phyloP scores from a whole-genome alignment of 129 eudicot species.

The Ambrosia trifida region DNA sequence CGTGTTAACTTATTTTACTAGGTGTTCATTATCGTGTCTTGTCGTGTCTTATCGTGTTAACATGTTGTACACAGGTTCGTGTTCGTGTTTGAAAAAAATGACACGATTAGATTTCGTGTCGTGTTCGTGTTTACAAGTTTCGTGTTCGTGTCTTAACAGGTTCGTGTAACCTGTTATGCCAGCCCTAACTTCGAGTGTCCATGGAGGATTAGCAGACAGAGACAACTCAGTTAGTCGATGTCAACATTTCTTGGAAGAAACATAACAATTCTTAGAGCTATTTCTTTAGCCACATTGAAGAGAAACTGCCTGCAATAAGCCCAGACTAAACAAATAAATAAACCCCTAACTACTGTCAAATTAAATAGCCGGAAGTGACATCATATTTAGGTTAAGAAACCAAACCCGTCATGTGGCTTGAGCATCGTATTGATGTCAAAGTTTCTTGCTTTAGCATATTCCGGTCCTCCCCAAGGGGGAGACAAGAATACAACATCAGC shows the following conservation, averaged over 20 bases:
- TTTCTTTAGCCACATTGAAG: conserved; percentile 57
- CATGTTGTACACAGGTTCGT: too few species aligned
- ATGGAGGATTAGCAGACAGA: conserved; percentile 68
- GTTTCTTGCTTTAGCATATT: conserved; percentile 59
- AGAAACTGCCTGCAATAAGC: conserved; percentile 52
- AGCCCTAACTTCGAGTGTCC: too few species aligned
- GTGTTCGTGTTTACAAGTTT: too few species aligned
- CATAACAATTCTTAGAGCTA: conserved; percentile 78
- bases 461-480: conserved; percentile 99
- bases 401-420: conserved; percentile 74
- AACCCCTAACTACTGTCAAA: conserved; percentile 12
- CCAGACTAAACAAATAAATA: neutral
- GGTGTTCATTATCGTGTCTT: too few species aligned
- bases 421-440: conserved; percentile 83
- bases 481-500: conserved; percentile 80
- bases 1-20: too few species aligned
- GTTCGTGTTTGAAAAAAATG: too few species aligned
- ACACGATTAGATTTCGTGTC: too few species aligned
- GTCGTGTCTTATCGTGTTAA: too few species aligned
- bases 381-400: conserved; percentile 19
- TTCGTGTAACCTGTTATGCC: too few species aligned
- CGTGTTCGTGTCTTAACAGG: too few species aligned
- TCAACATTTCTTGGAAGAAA: conserved; percentile 94
- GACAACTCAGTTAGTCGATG: conserved; percentile 71
- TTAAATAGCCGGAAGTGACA: neutral